phyloP scores from a whole-genome alignment of 2,329 filamentous ascomycete genomes.

The Alternaria arborescens region DNA sequence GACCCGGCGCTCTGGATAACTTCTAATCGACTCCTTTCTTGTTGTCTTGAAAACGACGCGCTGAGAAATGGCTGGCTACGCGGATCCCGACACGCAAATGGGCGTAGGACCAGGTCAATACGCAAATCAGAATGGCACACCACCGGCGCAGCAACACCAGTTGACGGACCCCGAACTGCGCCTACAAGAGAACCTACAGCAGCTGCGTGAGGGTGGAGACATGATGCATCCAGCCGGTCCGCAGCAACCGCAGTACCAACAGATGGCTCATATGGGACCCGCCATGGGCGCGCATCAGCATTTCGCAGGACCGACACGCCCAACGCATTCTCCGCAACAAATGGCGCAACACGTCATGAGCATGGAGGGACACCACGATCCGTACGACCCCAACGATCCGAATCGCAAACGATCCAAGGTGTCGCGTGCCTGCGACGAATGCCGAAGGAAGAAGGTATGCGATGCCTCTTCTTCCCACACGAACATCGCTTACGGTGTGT shows the following conservation, averaged over 20 bases:
- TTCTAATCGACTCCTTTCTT: not conserved
- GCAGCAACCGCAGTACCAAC: constrained; percentile 41
- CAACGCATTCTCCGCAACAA: constrained; percentile 50
- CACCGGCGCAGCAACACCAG: constrained; percentile 44
- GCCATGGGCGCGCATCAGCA: constrained; percentile 45
- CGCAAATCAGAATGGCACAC: constrained; percentile 47
- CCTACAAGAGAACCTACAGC: constrained; percentile 47
- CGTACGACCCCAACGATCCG: constrained; percentile 48
- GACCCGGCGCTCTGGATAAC: constrained; percentile 5
- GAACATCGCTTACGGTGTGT: constrained; percentile 23
- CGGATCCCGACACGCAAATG: constrained; percentile 47
- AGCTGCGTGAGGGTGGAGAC: constrained; percentile 43
- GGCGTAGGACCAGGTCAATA: constrained; percentile 46
- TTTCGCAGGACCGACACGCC: constrained; percentile 46
- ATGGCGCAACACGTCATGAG: constrained; percentile 53
- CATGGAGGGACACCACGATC: constrained; percentile 45
- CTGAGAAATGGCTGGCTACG: constrained; percentile 43
- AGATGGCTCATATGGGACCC: constrained; percentile 39
- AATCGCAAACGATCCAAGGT: constrained; percentile 52
- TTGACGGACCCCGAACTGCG: constrained; percentile 45
- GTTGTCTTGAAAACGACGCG: constrained; percentile 26
- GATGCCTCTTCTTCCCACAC: not conserved
- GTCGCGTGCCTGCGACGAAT: constrained; percentile 54
- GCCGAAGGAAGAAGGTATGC: constrained; percentile 52
- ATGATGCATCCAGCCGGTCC: constrained; percentile 41